Evolutionary conservation across 2,329 filamentous ascomycete genomes (phyloP).

Genomic region (Albifimbria verrucaria): DNA sequence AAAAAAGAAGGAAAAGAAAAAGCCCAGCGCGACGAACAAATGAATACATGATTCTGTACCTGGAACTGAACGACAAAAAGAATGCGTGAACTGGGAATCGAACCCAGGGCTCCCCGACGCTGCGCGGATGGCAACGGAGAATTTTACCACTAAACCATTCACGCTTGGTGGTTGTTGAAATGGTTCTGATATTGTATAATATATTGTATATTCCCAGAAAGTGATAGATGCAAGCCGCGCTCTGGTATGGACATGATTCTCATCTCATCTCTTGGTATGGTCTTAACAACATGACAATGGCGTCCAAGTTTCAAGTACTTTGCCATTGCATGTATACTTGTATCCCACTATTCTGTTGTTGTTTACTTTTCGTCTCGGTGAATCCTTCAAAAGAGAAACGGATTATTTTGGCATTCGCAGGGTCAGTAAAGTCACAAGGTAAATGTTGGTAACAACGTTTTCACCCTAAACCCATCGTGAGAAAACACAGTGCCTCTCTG

Average conservation of each 20-base stretch:
- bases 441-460: too few relatives aligned
- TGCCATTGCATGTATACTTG: too few relatives aligned
- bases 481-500: too few relatives aligned
- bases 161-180: conserved; percentile 8
- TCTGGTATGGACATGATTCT: background rate
- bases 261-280: too few relatives aligned
- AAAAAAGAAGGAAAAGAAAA: background rate
- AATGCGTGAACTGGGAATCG: conserved; percentile 30
- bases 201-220: background rate
- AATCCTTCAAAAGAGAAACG: too few relatives aligned
- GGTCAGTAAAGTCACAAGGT: too few relatives aligned
- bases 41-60: background rate
- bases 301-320: too few relatives aligned
- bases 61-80: background rate
- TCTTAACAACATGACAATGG: too few relatives aligned
- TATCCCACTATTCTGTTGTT: too few relatives aligned
- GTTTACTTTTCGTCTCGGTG: too few relatives aligned
- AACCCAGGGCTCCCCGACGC: conserved; percentile 31
- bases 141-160: conserved; percentile 34
- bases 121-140: conserved; percentile 29
- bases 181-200: background rate
- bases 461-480: too few relatives aligned
- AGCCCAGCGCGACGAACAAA: background rate
- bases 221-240: background rate
- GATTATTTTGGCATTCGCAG: too few relatives aligned